Base-by-base conservation (phyloP, 2,329 filamentous ascomycete species). In the Trichoderma oligosporum region DNA sequence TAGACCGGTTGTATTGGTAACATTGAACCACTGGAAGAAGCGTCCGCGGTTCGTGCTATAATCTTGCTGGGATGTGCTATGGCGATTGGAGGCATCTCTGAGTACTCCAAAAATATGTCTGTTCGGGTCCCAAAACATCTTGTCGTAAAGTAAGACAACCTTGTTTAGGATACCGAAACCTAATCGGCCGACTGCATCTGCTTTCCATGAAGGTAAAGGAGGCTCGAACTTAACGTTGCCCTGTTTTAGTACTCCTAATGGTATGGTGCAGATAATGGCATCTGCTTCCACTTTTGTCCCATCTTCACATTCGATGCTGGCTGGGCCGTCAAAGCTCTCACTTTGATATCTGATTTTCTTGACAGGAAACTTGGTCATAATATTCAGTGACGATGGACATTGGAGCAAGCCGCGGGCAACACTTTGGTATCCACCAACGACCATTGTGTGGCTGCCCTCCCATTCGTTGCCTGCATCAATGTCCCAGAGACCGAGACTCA, bases 21-120 rank as follows among this genome's bases (percentile, higher is more conserved):
- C 91, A 66, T 99, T 97, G 83, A 96, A 97, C 83, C 96, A 97
- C 65, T 99, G 84, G 67, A 97, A 99, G 73, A 96, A 96, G 22
- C 92, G 87, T n/a, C 93, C 93, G 53, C 93, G 84, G 60, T 85
- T 86, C 3, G 81, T 77, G 4, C 85, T 78, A 67, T 97, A 97
- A 62, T 96, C 89, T 49, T 82, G 82, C 66, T 95, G 91, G 42
- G 85, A 78, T 55, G 92, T 79, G 67, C 91, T 96, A 57, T 85
- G 80, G 3, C 80, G 77, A 59, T 84, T 82, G 20, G 80, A 76
- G 3, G 92, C 85, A 63, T 90, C 85, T 57, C 92, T 87, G 39
- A 99, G 77, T 38, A 96, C 84, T 9, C 94, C 95, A 70, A 99
- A 97, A 71, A 99, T 97, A 70, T 99, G 91, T 62, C 90, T 84